Percentiles rank a stretch among this genome's conserved stretches.
These are phyloP conservation scores for Trypanosoma cruzi DNA, from an alignment of 208 protist species.

Conservation along the genomic window DNA sequence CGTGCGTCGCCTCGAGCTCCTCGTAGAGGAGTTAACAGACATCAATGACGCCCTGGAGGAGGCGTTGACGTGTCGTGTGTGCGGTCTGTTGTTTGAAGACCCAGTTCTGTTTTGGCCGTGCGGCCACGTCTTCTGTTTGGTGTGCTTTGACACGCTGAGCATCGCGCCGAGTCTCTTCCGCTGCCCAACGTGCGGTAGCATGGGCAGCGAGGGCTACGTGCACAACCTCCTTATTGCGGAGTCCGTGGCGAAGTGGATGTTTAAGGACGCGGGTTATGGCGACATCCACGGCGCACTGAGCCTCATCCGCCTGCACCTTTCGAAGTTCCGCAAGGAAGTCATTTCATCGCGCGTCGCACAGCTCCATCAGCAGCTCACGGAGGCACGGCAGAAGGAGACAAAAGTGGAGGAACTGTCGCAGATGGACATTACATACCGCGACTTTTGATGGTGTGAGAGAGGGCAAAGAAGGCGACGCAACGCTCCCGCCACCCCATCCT, in stretches of 20 bases:
- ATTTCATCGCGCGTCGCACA: constrained; percentile 47
- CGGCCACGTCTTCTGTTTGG: constrained; percentile 80
- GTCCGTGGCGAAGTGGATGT: constrained; percentile 90
- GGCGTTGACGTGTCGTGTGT: constrained; percentile 75
- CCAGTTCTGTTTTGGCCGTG: constrained; percentile 89
- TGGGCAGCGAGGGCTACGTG: constrained; percentile 85
- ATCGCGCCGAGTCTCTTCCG: constrained; percentile 86
- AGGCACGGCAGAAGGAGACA: constrained; percentile 24
- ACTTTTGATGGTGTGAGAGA: constrained; percentile 60
- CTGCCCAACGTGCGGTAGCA: constrained; percentile 83
- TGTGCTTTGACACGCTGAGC: constrained; percentile 79
- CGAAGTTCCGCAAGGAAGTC: constrained; percentile 63
- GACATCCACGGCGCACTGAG: constrained; percentile 76
- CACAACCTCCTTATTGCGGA: constrained; percentile 84
- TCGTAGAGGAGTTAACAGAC: constrained; percentile 84
- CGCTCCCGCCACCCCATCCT: no score
- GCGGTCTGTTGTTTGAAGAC: constrained; percentile 77
- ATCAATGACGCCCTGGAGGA: constrained; percentile 83
- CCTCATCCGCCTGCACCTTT: constrained; percentile 75
- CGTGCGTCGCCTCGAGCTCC: constrained; percentile 58
- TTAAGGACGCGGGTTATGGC: constrained; percentile 85
- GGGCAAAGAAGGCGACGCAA: not conserved
- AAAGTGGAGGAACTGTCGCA: constrained; percentile 18
- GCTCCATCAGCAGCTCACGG: constrained; percentile 42
- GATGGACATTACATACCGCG: constrained; percentile 78